These are phyloP conservation scores for Neofusicoccum laricinum DNA, from an alignment of 2,329 filamentous ascomycete species.

Conservation along the genomic window DNA sequence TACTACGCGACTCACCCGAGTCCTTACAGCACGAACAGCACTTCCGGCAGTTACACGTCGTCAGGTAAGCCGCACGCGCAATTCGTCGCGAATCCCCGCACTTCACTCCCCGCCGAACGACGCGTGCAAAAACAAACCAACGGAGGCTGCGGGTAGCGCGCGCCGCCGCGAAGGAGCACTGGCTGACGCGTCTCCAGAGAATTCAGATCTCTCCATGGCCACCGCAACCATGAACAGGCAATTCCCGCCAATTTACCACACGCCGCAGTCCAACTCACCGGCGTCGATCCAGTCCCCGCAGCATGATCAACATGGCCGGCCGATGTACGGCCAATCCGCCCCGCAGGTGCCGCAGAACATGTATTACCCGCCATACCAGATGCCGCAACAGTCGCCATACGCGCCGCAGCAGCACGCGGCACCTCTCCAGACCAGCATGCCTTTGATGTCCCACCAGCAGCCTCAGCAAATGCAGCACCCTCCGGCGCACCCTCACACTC, in stretches of 20 bases:
- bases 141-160: neutral
- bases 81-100: neutral
- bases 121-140: neutral
- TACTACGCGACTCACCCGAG: slow-evolving; percentile 70
- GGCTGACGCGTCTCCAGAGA: slow-evolving; percentile 65
- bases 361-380: slow-evolving; percentile 65
- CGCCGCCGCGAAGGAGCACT: neutral
- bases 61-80: slow-evolving; percentile 45
- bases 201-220: slow-evolving; percentile 64
- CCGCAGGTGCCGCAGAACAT: slow-evolving; percentile 87
- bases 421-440: slow-evolving; percentile 46
- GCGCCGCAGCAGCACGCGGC: slow-evolving; percentile 49
- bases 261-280: slow-evolving; percentile 91
- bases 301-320: slow-evolving; percentile 81
- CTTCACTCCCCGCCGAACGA: neutral
- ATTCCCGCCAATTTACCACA: slow-evolving; percentile 93
- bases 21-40: slow-evolving; percentile 78
- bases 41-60: slow-evolving; percentile 79
- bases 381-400: slow-evolving; percentile 58
- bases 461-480: slow-evolving; percentile 41
- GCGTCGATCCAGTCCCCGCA: slow-evolving; percentile 89
- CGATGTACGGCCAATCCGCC: slow-evolving; percentile 76
- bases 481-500: slow-evolving; percentile 43
- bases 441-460: slow-evolving; percentile 55
- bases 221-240: slow-evolving; percentile 64